Base-by-base conservation (phyloP, 2,329 filamentous ascomycete genomes). In the Ascochyta viciae-villosae region DNA sequence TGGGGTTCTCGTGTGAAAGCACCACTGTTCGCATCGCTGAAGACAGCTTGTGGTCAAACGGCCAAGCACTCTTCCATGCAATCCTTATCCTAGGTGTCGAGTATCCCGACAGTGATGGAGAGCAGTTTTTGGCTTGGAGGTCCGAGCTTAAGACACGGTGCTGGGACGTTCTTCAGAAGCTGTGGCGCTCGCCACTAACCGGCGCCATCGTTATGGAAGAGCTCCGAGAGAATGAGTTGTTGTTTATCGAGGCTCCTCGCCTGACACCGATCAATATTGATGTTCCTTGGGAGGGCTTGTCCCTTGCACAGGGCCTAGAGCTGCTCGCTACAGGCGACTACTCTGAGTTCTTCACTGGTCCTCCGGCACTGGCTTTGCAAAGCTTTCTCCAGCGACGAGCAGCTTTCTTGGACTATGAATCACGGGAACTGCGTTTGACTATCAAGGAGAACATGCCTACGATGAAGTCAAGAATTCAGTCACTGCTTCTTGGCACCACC, bases 141-240 rank as follows among this genome's bases (percentile, higher is more conserved):
- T 73, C 77, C 10, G 64, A 64, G 9, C 66, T 81, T 34, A 81
- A 80, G 64, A 74, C 75, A 33, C 72, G 75, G 31, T 80, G 78
- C 58, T 76, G 79, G 61, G 78, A 82, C 49, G 86, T 98, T 26
- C 77, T 99, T 31, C 87, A 89, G 60, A 86, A 91, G 57, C 82
- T 99, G 2, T 97, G 93, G 90, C 87, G 83, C 39, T 95, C 93
- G 1, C 85, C 89, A 37, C 78, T 98, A 22, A 96, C 96, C 0
- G 86, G 89, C 2, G 78, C 81, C 1, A 81, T 95, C 58, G 87
- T 92, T 13, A 86, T 96, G 66, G 81, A 87, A 34, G 91, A 97
- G 72, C 83, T 99, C 57, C 87, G 92, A 60, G 84, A 86, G 19
- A 89, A 89, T 66, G 90, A 92, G 55, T 88, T 96, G 63, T 80